Conservation (phyloP, 2,329 filamentous ascomycete genomes). For the Erysiphe pulchra region DNA sequence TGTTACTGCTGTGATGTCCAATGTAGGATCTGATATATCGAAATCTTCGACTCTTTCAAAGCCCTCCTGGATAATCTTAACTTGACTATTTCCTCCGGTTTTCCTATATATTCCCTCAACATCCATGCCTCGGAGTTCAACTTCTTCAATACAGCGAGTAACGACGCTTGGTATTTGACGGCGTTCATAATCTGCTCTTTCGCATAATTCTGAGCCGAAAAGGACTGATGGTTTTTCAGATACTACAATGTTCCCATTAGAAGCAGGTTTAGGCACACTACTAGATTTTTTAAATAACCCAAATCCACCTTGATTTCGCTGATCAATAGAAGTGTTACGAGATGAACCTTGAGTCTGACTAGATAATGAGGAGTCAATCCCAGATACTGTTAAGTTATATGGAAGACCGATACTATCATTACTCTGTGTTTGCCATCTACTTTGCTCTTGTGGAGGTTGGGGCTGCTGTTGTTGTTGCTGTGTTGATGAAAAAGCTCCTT, state of each 20-base stretch:
- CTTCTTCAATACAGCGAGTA: slow-evolving; percentile 83
- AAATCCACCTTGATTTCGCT: slow-evolving; percentile 22
- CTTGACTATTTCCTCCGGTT: slow-evolving; percentile 75
- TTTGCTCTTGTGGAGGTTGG: slow-evolving; percentile 15
- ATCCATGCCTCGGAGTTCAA: slow-evolving; percentile 89
- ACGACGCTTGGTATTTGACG: slow-evolving; percentile 77
- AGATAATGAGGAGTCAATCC: slow-evolving; percentile 20
- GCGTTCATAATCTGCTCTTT: slow-evolving; percentile 69
- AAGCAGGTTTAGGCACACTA: slow-evolving; percentile 24
- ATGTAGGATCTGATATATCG: slow-evolving; percentile 76
- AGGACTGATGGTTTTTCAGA: slow-evolving; percentile 33
- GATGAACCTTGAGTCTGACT: slow-evolving; percentile 6
- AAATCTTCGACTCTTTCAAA: slow-evolving; percentile 71
- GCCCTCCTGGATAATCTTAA: slow-evolving; percentile 71
- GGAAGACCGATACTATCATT: slow-evolving; percentile 42
- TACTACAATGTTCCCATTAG: slow-evolving; percentile 15
- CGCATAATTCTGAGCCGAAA: slow-evolving; percentile 72
- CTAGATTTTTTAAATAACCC: slow-evolving; percentile 34
- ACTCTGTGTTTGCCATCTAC: slow-evolving; percentile 24
- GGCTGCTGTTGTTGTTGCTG: slow-evolving; percentile 22
- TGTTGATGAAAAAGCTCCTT: slow-evolving; percentile 44
- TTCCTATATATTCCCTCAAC: slow-evolving; percentile 95
- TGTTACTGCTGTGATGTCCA: slow-evolving; percentile 91
- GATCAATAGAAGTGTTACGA: slow-evolving; percentile 9
- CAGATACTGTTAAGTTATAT: slow-evolving; percentile 39